phyloP scores from a whole-genome alignment of 2,329 filamentous ascomycete genomes.

The Pyrenophora seminiperda region DNA sequence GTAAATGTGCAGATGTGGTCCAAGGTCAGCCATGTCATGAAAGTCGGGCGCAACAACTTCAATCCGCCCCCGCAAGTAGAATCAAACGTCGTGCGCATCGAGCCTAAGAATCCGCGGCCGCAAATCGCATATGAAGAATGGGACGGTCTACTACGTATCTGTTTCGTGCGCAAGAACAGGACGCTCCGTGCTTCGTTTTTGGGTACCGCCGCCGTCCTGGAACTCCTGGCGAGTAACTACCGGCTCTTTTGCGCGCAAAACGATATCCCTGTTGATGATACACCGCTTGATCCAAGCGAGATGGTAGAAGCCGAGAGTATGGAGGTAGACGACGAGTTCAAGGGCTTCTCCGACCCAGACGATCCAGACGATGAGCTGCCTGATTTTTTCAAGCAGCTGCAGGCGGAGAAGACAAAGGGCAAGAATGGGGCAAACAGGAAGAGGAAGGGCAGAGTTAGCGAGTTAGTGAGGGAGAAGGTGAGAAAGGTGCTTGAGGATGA shows the following conservation, averaged over 20 bases:
- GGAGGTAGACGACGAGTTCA: conserved; percentile 57
- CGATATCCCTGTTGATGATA: conserved; percentile 75
- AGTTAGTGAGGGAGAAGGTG: conserved; percentile 86
- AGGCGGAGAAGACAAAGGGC: conserved; percentile 48
- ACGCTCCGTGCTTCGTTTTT: conserved; percentile 82
- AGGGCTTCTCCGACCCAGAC: conserved; percentile 60
- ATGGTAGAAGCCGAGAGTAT: conserved; percentile 53
- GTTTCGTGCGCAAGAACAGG: conserved; percentile 89
- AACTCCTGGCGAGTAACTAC: conserved; percentile 86
- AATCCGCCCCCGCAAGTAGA: conserved; percentile 93
- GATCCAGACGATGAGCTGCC: conserved; percentile 74
- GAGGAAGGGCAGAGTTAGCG: conserved; percentile 77
- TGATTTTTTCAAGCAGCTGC: conserved; percentile 77
- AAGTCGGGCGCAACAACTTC: conserved; percentile 96
- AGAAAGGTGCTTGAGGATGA: conserved; percentile 80
- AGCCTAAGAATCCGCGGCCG: conserved; percentile 83
- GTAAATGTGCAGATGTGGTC: conserved; percentile 96
- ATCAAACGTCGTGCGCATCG: conserved; percentile 85
- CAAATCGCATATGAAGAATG: conserved; percentile 94
- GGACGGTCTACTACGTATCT: conserved; percentile 84
- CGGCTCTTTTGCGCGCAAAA: conserved; percentile 88
- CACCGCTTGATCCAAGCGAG: conserved; percentile 41
- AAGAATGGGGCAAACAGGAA: conserved; percentile 62
- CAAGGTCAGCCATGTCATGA: conserved; percentile 76
- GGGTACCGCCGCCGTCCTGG: conserved; percentile 77